Evolutionary conservation across 2,329 filamentous ascomycete genomes (phyloP).

Genomic region (Penicillium freii): DNA sequence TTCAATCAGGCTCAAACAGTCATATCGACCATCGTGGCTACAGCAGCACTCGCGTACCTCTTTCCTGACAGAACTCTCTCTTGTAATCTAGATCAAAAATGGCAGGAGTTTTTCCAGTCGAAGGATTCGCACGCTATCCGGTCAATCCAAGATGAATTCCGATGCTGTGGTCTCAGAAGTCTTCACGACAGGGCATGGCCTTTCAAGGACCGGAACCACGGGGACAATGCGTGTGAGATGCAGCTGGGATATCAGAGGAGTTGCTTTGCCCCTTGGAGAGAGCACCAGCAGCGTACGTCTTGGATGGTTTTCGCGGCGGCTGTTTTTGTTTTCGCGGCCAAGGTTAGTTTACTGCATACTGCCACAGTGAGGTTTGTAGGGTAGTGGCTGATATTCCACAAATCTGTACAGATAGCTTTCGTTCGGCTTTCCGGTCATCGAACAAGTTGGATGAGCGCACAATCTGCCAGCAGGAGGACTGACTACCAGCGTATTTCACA

Average conservation of each 20-base stretch:
- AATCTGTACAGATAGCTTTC: too few relatives aligned
- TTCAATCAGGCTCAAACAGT: constrained; percentile 11
- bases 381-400: too few relatives aligned
- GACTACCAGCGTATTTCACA: too few relatives aligned
- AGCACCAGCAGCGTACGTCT: constrained; percentile 27
- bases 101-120: constrained; percentile 32
- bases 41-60: constrained; percentile 31
- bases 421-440: too few relatives aligned
- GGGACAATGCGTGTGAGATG: constrained; percentile 32
- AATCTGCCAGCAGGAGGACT: too few relatives aligned
- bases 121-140: constrained; percentile 34
- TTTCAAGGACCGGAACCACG: constrained; percentile 33
- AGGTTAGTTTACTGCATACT: too few relatives aligned
- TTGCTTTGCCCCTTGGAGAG: constrained; percentile 33
- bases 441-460: too few relatives aligned
- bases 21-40: constrained; percentile 30
- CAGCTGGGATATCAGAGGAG: constrained; percentile 32
- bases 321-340: constrained; percentile 7
- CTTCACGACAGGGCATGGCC: constrained; percentile 41
- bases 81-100: constrained; percentile 34
- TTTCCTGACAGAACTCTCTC: constrained; percentile 24
- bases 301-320: constrained; percentile 31
- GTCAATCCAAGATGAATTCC: constrained; percentile 33
- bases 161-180: constrained; percentile 38
- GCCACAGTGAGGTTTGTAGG: too few relatives aligned